Evolutionary conservation across 2,329 filamentous ascomycete species (phyloP).

Genomic region (Neocucurbitaria cava): DNA sequence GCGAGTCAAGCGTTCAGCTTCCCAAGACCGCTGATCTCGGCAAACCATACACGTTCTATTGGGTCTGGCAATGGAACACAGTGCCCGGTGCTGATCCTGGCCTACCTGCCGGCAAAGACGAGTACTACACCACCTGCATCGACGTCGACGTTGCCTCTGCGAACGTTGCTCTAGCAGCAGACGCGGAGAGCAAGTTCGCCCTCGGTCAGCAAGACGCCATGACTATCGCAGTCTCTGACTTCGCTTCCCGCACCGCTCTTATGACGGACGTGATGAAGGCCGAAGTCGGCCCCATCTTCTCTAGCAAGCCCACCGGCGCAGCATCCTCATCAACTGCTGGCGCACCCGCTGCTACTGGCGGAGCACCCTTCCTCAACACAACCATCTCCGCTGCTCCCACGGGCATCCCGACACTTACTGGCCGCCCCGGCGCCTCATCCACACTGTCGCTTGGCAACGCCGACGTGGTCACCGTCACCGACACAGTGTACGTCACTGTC

Average conservation of each 20-base stretch:
- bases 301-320: conserved; percentile 15
- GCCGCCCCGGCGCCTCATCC: conserved; percentile 19
- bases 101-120: conserved; percentile 56
- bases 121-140: conserved; percentile 67
- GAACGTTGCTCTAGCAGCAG: conserved; percentile 36
- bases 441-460: conserved; percentile 8
- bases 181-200: conserved; percentile 23
- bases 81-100: conserved; percentile 44
- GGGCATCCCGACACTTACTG: conserved; percentile 24
- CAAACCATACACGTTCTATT: conserved; percentile 81
- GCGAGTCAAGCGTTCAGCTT: conserved; percentile 81
- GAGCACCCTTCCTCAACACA: conserved; percentile 4
- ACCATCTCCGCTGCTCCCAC: conserved; percentile 13
- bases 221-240: conserved; percentile 49
- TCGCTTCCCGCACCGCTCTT: conserved; percentile 49
- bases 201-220: conserved; percentile 53
- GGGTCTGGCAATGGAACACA: conserved; percentile 89
- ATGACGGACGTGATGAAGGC: conserved; percentile 36
- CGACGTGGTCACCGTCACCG: conserved; percentile 32
- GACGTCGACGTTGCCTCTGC: conserved; percentile 56
- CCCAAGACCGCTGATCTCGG: conserved; percentile 69
- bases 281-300: conserved; percentile 38
- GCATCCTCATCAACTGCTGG: too few relatives aligned
- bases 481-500: conserved; percentile 36
- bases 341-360: conserved; percentile 9